Conservation (phyloP, 2,329 filamentous ascomycete species). For the Dothiorella sarmentorum region DNA sequence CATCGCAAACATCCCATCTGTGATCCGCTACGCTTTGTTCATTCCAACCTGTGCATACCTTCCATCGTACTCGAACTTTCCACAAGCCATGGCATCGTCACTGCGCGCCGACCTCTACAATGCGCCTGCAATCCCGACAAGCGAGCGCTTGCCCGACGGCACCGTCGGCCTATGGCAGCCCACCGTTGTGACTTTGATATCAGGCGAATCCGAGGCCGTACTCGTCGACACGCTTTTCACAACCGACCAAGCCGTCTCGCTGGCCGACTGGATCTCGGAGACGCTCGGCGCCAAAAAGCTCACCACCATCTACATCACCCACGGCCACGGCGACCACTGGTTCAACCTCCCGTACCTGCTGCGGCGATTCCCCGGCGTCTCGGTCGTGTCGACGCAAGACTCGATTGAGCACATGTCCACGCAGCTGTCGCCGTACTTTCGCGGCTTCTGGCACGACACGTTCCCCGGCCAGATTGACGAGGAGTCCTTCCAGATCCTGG, state of each 20-base stretch:
- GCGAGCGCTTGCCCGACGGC: conserved; percentile 1
- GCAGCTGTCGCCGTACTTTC: conserved; percentile 22
- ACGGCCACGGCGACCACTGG: conserved; percentile 43
- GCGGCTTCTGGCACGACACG: conserved; percentile 23
- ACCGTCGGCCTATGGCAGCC: background rate
- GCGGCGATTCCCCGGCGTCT: conserved; percentile 29
- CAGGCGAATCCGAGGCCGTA: background rate
- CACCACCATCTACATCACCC: conserved; percentile 40
- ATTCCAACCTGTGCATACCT: no score
- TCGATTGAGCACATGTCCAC: conserved; percentile 25
- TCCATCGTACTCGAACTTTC: no score
- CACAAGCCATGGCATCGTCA: background rate
- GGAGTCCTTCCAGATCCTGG: conserved; percentile 3
- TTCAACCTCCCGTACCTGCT: conserved; percentile 32
- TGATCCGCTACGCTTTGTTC: no score
- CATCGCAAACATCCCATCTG: no score
- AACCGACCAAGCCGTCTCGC: background rate
- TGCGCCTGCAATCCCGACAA: conserved; percentile 6
- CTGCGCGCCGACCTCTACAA: conserved; percentile 13
- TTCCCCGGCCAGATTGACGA: conserved; percentile 28
- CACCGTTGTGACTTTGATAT: background rate
- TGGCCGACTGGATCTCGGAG: conserved; percentile 4
- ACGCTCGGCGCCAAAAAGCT: conserved; percentile 29
- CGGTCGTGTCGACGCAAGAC: conserved; percentile 25
- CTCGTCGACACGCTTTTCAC: background rate